A percentile compares a stretch with the other conserved stretches of the same genome.
phyloP scores from a whole-genome alignment of 768 basidiomycete genomes.

The Boletus rubescentipes region DNA sequence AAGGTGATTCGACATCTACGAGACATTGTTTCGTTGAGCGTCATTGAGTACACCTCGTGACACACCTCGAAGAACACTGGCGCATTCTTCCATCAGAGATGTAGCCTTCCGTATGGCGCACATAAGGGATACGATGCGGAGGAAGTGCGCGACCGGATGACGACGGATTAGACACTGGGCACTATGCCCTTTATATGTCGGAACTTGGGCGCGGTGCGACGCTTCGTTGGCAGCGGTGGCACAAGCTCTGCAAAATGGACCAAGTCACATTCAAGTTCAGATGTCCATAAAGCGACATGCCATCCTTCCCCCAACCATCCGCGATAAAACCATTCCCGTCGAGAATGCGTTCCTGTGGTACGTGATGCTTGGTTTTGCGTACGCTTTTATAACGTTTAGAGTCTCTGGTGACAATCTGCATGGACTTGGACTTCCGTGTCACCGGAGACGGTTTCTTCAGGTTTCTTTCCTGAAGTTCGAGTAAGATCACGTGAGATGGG shows the following conservation, averaged over 20 bases:
- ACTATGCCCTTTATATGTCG: constrained; percentile 8
- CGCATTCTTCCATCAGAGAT: constrained; percentile 10
- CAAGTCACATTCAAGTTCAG: not conserved
- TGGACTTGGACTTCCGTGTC: constrained; percentile 3
- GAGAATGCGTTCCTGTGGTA: not conserved
- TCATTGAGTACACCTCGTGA: not conserved
- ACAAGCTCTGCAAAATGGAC: constrained; percentile 7
- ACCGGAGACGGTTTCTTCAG: not conserved
- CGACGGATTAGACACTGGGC: not conserved
- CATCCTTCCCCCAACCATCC: constrained; percentile 27
- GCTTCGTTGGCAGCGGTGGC: constrained; percentile 6
- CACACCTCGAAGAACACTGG: constrained; percentile 21
- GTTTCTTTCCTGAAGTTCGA: too few relatives aligned
- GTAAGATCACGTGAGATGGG: too few relatives aligned
- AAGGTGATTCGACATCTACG: constrained; percentile 45
- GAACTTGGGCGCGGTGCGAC: not conserved
- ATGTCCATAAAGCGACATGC: constrained; percentile 2
- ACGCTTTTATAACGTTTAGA: not conserved
- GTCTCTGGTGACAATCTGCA: not conserved
- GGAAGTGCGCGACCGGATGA: constrained; percentile 17
- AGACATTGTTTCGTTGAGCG: not conserved
- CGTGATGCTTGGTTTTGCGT: constrained; percentile 1
- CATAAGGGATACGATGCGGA: constrained; percentile 23
- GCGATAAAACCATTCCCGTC: constrained; percentile 4
- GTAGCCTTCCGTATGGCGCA: constrained; percentile 31